These are phyloP conservation scores for Arachnomyces sp. DNA, from an alignment of 2,329 filamentous ascomycete genomes.

Conservation along the genomic window DNA sequence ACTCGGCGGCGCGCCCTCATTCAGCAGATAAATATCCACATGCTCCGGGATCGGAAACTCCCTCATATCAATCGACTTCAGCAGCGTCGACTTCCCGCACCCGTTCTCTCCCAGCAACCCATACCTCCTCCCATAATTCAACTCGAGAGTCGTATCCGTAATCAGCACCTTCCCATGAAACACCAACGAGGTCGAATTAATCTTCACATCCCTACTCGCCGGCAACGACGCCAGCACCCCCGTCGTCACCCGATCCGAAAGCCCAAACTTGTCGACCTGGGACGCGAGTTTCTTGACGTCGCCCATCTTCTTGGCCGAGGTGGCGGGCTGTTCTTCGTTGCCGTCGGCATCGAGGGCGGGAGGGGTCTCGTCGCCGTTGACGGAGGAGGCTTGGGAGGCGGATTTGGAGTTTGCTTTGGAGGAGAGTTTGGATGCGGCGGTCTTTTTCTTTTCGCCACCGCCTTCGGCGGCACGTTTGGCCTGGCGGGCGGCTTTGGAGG, in stretches of 20 bases:
- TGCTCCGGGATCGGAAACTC: conserved; percentile 95
- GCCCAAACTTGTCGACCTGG: conserved; percentile 91
- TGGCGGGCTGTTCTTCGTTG: conserved; percentile 58
- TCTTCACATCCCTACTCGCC: conserved; percentile 90
- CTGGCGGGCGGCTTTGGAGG: conserved; percentile 61
- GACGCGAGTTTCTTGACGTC: conserved; percentile 80
- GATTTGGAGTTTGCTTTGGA: conserved; percentile 60
- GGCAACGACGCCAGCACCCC: conserved; percentile 84
- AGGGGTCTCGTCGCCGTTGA: conserved; percentile 62
- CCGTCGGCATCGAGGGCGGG: conserved; percentile 59
- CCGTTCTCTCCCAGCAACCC: conserved; percentile 97
- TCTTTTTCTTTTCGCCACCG: conserved; percentile 69
- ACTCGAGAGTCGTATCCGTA: conserved; percentile 85
- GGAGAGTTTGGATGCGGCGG: conserved; percentile 61
- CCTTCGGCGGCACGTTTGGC: conserved; percentile 61
- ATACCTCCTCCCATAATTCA: conserved; percentile 88
- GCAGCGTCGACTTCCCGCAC: conserved; percentile 95
- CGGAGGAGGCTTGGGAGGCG: conserved; percentile 56
- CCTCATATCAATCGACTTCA: conserved; percentile 88
- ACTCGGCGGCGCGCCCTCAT: conserved; percentile 86
- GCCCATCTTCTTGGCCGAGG: conserved; percentile 63
- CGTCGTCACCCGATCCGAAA: conserved; percentile 96
- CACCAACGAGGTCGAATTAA: conserved; percentile 83
- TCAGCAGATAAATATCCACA: conserved; percentile 95
- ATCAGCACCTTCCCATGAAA: conserved; percentile 98